Conservation (phyloP, 345 rosid species). For the Citrus hindsii region DNA sequence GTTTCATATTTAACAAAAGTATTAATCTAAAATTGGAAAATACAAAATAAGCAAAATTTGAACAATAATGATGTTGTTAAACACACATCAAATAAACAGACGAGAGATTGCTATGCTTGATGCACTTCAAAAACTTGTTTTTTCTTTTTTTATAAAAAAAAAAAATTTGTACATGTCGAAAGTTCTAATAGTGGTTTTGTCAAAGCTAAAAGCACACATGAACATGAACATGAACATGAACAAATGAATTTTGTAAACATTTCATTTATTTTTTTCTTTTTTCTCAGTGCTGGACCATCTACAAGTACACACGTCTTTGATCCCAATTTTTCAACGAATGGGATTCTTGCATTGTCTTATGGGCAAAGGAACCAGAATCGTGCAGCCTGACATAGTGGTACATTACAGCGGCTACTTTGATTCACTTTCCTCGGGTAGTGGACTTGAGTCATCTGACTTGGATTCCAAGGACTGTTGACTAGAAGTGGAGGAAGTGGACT, state of each 20-base stretch:
- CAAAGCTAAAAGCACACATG: not conserved
- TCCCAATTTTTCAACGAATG: not conserved
- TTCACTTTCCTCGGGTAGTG: slow-evolving; percentile 26
- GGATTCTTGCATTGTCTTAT: slow-evolving; percentile 6
- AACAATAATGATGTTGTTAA: not conserved
- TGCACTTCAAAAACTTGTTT: not conserved
- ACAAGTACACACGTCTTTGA: slow-evolving; percentile 12
- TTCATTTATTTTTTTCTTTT: not conserved
- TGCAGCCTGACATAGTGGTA: not conserved
- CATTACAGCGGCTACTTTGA: slow-evolving; percentile 5
- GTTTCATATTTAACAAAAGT: not conserved
- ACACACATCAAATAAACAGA: not conserved
- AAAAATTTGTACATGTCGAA: slow-evolving; percentile 24
- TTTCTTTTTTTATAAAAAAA: too few relatives aligned
- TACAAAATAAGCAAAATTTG: not conserved
- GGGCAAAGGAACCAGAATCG: not conserved
- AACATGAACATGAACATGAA: not conserved
- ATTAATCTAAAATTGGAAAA: not conserved
- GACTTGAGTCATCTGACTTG: slow-evolving; percentile 15
- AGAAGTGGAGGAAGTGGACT: slow-evolving; percentile 16
- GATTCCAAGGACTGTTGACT: slow-evolving; percentile 39
- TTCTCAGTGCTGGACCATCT: slow-evolving; percentile 4
- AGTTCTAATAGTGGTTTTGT: slow-evolving; percentile 1
- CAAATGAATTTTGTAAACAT: slow-evolving; percentile 6
- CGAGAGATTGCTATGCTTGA: not conserved